phyloP scores from a whole-genome alignment of 371 early-diverging fungal species.

The Mucor circinelloides region DNA sequence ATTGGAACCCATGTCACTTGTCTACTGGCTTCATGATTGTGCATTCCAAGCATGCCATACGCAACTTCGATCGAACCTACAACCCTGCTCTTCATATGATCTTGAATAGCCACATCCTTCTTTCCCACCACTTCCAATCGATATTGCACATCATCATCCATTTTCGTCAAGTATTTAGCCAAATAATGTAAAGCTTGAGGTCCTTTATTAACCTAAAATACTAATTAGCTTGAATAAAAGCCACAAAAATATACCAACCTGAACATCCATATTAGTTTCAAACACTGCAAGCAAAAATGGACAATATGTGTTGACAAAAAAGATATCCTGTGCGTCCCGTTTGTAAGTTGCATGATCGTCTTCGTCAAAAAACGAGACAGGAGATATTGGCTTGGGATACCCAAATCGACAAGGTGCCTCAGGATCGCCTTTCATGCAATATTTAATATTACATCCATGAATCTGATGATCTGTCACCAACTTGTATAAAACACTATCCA shows the following conservation, averaged over 20 bases:
- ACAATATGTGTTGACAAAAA: not conserved
- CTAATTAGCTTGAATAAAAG: too few species aligned
- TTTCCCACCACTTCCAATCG: not conserved
- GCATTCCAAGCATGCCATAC: not conserved
- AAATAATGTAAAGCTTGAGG: conserved; percentile 4
- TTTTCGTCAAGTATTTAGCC: conserved; percentile 12
- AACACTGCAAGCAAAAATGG: conserved; percentile 4
- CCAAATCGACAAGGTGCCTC: not conserved
- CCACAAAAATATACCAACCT: too few species aligned
- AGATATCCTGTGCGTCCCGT: not conserved
- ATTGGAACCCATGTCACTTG: too few species aligned
- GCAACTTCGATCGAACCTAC: conserved; percentile 7
- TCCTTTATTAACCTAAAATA: too few species aligned
- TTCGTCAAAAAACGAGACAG: not conserved
- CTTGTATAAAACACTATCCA: not conserved
- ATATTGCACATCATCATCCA: not conserved
- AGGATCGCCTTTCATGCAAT: not conserved
- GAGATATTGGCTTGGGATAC: not conserved
- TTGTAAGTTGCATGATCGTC: not conserved
- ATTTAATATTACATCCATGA: not conserved
- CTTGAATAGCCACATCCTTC: not conserved
- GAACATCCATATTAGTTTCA: conserved; percentile 11
- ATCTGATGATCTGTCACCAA: not conserved
- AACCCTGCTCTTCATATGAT: not conserved
- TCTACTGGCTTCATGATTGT: not conserved